Evolutionary conservation across 1,139 yeast species (phyloP).

Genomic region (Protomyces lactucae-debilis): DNA sequence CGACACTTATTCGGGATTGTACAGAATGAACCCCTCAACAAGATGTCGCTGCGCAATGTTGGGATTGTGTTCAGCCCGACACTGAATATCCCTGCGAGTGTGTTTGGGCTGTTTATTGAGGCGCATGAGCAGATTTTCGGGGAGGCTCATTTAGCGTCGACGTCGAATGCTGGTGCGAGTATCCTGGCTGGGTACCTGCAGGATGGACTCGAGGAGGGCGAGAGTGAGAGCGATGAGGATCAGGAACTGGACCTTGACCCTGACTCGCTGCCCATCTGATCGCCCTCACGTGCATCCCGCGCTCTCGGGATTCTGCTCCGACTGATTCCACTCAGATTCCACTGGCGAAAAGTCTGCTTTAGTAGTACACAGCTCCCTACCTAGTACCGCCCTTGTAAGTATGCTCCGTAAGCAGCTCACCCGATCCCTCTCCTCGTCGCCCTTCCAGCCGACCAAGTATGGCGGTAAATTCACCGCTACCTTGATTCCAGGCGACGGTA

Average conservation of each 20-base stretch:
- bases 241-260: no score
- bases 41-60: constrained; percentile 74
- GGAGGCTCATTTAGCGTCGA: background rate
- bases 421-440: constrained; percentile 43
- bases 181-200: constrained; percentile 1
- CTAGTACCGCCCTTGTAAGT: background rate
- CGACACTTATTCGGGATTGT: constrained; percentile 63
- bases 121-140: constrained; percentile 60
- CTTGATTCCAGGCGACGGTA: constrained; percentile 92
- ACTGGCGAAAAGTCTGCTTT: no score
- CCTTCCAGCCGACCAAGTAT: constrained; percentile 78
- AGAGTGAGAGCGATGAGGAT: background rate
- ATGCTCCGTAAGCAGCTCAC: constrained; percentile 24
- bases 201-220: background rate
- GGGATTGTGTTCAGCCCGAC: constrained; percentile 87
- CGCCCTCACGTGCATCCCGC: no score
- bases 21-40: constrained; percentile 58
- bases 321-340: no score
- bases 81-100: constrained; percentile 62
- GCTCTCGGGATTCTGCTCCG: no score
- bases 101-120: constrained; percentile 57
- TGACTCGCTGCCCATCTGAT: no score
- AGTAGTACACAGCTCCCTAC: no score
- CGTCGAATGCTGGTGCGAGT: background rate
- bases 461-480: constrained; percentile 71